Evolutionary conservation across 2,329 filamentous ascomycete species (phyloP).

Genomic region (Chrysoporthe deuterocubensis): DNA sequence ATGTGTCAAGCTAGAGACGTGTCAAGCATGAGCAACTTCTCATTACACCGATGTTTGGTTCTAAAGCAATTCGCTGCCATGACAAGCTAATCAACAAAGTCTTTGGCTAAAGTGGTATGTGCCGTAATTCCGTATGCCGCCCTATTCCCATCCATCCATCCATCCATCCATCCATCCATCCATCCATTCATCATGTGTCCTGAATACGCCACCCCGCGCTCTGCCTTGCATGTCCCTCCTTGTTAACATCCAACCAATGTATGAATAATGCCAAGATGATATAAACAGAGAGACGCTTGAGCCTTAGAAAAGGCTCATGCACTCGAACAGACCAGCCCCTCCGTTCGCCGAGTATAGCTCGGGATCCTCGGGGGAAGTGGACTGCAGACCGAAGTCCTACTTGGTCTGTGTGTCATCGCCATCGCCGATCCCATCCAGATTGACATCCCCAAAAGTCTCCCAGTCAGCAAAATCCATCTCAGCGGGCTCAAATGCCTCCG

Average conservation of each 20-base stretch:
- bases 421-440: constrained; percentile 12
- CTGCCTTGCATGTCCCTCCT: background rate
- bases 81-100: background rate
- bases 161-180: background rate
- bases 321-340: background rate
- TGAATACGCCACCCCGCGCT: background rate
- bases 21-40: background rate
- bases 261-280: background rate
- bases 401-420: constrained; percentile 13
- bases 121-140: constrained; percentile 7
- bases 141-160: background rate
- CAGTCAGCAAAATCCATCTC: constrained; percentile 29
- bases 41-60: background rate
- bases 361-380: background rate
- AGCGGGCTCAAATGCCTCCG: constrained; percentile 33
- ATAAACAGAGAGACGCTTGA: background rate
- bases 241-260: constrained; percentile 8
- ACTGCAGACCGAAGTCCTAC: constrained; percentile 9
- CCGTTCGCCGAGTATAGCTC: background rate
- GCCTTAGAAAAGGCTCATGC: background rate
- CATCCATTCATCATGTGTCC: background rate
- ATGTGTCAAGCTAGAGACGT: background rate
- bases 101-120: constrained; percentile 15
- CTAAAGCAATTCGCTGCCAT: constrained; percentile 1
- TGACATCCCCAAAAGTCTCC: constrained; percentile 23